Evolutionary conservation across 768 basidiomycete genomes (phyloP).

Genomic region (Suillus spraguei): DNA sequence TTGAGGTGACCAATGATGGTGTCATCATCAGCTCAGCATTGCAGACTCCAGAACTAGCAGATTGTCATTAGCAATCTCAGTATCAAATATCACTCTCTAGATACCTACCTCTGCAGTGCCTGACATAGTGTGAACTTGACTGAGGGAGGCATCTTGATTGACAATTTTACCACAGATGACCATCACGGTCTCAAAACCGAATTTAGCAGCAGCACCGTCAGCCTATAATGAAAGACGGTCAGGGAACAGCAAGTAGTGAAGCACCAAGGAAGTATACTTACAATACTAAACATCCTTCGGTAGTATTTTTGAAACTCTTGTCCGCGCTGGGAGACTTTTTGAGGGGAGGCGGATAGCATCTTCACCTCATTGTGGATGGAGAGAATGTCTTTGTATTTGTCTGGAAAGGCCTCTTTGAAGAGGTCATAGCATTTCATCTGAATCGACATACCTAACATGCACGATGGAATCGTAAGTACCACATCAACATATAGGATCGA

Average conservation of each 20-base stretch:
- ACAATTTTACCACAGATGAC: slow-evolving; percentile 16
- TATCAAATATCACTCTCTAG: background rate
- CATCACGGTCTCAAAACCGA: slow-evolving; percentile 13
- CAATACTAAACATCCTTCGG: background rate
- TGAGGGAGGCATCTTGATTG: slow-evolving; percentile 13
- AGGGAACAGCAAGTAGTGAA: background rate
- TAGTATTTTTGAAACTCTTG: slow-evolving; percentile 5
- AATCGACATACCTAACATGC: background rate
- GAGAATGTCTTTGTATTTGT: slow-evolving; percentile 1
- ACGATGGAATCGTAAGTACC: background rate
- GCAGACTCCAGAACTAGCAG: slow-evolving; percentile 13
- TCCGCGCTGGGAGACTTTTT: background rate
- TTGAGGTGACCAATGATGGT: slow-evolving; percentile 15
- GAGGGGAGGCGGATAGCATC: background rate
- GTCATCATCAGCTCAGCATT: slow-evolving; percentile 10
- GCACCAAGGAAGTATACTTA: background rate
- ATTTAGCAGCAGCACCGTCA: slow-evolving; percentile 5
- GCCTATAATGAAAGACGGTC: slow-evolving; percentile 2
- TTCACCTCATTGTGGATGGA: background rate
- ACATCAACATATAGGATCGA: background rate
- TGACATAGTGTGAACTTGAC: slow-evolving; percentile 9
- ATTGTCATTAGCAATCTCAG: background rate
- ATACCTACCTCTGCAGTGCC: slow-evolving; percentile 7
- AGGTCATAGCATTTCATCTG: background rate
- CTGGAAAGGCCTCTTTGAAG: slow-evolving; percentile 1